Conservation (phyloP, 495 filamentous ascomycete genomes). For the Parachaetomium inaequale region DNA sequence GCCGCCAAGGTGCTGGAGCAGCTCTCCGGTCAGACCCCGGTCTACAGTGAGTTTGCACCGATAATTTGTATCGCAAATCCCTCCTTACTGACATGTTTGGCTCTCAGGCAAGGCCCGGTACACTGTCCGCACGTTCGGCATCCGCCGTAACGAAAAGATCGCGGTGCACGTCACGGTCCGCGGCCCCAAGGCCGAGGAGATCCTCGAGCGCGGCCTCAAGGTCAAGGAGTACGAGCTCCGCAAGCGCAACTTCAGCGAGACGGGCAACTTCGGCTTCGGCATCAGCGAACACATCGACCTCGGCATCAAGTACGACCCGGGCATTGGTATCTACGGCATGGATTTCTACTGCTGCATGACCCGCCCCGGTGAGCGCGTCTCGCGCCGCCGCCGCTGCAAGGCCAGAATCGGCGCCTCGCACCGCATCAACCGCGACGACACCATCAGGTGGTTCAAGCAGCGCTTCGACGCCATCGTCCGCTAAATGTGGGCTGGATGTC, state of each 20-base stretch:
- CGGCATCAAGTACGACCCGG: slow-evolving; percentile 99
- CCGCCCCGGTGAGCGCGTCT: slow-evolving; percentile 95
- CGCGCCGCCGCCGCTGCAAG: slow-evolving; percentile 88
- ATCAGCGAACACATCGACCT: slow-evolving; percentile 99
- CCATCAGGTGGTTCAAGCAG: slow-evolving; percentile 99
- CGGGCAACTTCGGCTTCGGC: slow-evolving; percentile 99
- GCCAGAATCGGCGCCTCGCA: slow-evolving; percentile 79
- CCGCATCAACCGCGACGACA: slow-evolving; percentile 89
- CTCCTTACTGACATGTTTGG: background rate
- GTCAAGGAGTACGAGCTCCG: slow-evolving; percentile 99
- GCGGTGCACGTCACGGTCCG: slow-evolving; percentile 99
- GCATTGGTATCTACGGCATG: slow-evolving; percentile 99
- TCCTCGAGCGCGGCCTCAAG: slow-evolving; percentile 99
- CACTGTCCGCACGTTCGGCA: slow-evolving; percentile 99
- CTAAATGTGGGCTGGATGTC: slow-evolving; percentile 50
- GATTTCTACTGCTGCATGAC: slow-evolving; percentile 99
- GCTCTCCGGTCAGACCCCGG: slow-evolving; percentile 97
- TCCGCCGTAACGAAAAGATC: slow-evolving; percentile 99
- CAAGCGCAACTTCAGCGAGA: slow-evolving; percentile 99
- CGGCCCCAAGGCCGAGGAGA: slow-evolving; percentile 99
- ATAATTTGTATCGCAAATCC: too few relatives aligned
- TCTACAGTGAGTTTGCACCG: slow-evolving; percentile 72
- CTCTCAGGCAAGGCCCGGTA: slow-evolving; percentile 92
- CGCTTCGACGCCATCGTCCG: slow-evolving; percentile 97
- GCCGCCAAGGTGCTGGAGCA: slow-evolving; percentile 99